Conservation (phyloP, 768 basidiomycete species). For the Boletales sp. region DNA sequence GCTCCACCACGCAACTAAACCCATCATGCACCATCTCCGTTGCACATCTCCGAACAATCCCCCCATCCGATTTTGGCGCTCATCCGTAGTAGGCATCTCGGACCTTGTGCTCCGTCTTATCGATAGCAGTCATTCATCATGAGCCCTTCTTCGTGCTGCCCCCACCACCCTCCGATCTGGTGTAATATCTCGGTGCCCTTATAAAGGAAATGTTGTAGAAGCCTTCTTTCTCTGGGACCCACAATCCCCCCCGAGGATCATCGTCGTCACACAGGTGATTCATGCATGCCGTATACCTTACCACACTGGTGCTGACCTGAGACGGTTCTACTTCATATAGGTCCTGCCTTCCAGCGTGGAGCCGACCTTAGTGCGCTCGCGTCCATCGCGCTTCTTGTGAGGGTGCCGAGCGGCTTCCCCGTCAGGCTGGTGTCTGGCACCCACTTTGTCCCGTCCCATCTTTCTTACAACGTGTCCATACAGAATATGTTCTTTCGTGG, state of each 20-base stretch:
- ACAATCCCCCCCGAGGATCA: conserved; percentile 30
- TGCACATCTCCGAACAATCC: conserved; percentile 18
- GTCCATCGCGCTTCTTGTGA: conserved; percentile 73
- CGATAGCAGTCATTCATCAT: conserved; percentile 20
- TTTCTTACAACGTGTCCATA: conserved; percentile 11
- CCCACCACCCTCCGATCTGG: conserved; percentile 21
- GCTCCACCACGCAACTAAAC: conserved; percentile 18
- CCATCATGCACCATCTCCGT: conserved; percentile 21
- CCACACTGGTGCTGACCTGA: conserved; percentile 8
- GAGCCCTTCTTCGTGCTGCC: conserved; percentile 15
- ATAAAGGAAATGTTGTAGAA: conserved; percentile 27
- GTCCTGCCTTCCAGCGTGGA: conserved; percentile 39
- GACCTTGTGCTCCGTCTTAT: conserved; percentile 28
- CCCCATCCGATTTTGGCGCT: conserved; percentile 16
- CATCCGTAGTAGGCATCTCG: conserved; percentile 17
- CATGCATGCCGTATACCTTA: conserved; percentile 24
- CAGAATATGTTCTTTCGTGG: conserved; percentile 36
- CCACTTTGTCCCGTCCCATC: not conserved
- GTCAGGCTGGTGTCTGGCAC: conserved; percentile 37
- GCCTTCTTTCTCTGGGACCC: conserved; percentile 26
- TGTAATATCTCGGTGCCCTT: conserved; percentile 18
- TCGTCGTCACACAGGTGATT: conserved; percentile 28
- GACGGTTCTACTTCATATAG: conserved; percentile 13
- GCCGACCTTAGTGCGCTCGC: conserved; percentile 54
- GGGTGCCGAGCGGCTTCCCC: conserved; percentile 56